These are phyloP conservation scores for Nymphaea thermarum DNA, from an alignment of 164 flowering plant genomes.

Conservation along the genomic window DNA sequence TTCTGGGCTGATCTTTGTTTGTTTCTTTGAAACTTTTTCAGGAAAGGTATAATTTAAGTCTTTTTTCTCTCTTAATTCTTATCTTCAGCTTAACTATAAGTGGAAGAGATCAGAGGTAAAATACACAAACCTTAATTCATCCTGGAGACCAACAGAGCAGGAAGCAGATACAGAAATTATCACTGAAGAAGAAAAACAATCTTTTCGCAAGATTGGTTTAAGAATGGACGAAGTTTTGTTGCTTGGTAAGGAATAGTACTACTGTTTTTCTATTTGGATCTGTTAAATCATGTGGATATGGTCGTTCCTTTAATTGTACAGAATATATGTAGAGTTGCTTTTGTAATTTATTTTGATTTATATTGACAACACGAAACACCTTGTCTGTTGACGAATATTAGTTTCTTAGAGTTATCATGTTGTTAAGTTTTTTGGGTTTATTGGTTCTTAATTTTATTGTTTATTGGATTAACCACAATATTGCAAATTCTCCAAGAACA, in stretches of 20 bases:
- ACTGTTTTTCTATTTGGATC: background rate
- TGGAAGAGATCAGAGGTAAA: constrained; percentile 43
- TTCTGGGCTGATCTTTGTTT: background rate
- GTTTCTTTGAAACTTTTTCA: background rate
- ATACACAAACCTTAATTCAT: constrained; percentile 38
- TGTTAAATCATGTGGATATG: too few relatives aligned
- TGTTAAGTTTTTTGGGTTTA: too few relatives aligned
- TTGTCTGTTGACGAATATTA: too few relatives aligned
- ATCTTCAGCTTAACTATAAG: constrained; percentile 71
- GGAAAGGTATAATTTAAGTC: background rate
- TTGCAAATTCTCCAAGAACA: too few relatives aligned
- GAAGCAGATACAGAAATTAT: constrained; percentile 56
- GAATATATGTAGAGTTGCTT: too few relatives aligned
- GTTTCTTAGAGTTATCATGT: too few relatives aligned
- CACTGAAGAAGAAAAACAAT: constrained; percentile 72
- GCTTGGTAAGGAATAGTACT: constrained; percentile 46
- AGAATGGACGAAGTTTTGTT: constrained; percentile 49
- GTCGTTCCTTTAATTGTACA: too few relatives aligned
- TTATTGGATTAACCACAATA: too few relatives aligned
- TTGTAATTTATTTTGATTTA: too few relatives aligned
- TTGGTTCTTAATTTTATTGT: too few relatives aligned
- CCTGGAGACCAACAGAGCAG: constrained; percentile 36
- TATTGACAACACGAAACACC: too few relatives aligned
- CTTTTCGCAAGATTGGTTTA: constrained; percentile 47
- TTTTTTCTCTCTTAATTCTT: background rate